Conservation (phyloP, 139 green algal genomes). For the Picochlorum costavermella region DNA sequence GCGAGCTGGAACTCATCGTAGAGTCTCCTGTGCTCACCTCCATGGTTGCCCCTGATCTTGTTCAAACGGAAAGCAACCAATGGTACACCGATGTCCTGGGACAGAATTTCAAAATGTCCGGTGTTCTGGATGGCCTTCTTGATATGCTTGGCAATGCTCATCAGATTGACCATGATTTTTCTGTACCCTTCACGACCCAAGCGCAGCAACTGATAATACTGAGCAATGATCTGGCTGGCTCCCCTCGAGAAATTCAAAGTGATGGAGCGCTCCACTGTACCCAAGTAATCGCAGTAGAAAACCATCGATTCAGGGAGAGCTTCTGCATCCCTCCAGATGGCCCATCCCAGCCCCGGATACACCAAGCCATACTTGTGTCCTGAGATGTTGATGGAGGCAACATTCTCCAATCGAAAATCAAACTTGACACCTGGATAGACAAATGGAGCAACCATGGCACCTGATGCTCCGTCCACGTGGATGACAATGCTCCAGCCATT, state of each 20-base stretch:
- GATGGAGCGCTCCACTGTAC: slow-evolving; percentile 49
- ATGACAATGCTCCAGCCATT: slow-evolving; percentile 47
- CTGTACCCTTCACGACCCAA: slow-evolving; percentile 54
- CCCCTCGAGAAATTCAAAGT: slow-evolving; percentile 68
- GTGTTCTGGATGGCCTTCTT: slow-evolving; percentile 15
- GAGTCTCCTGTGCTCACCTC: slow-evolving; percentile 2
- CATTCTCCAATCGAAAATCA: slow-evolving; percentile 59
- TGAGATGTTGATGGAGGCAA: slow-evolving; percentile 59
- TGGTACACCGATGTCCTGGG: slow-evolving; percentile 35
- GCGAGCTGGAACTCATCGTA: slow-evolving; percentile 62
- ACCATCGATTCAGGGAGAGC: slow-evolving; percentile 17
- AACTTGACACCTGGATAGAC: slow-evolving; percentile 52
- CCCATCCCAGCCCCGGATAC: slow-evolving; percentile 61
- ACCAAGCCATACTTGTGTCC: slow-evolving; percentile 60
- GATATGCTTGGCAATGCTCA: slow-evolving; percentile 22
- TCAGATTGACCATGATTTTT: slow-evolving; percentile 54
- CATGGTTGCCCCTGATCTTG: slow-evolving; percentile 13
- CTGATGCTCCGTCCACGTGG: slow-evolving; percentile 61
- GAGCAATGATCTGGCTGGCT: slow-evolving; percentile 44
- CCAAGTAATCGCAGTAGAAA: slow-evolving; percentile 26
- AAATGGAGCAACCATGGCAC: slow-evolving; percentile 65
- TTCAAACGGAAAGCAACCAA: slow-evolving; percentile 54
- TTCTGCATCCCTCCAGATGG: slow-evolving; percentile 40
- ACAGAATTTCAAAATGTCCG: slow-evolving; percentile 39
- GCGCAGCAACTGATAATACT: slow-evolving; percentile 57